Base-by-base conservation (phyloP, 345 rosid genomes). In the Bretschneidera sinensis region DNA sequence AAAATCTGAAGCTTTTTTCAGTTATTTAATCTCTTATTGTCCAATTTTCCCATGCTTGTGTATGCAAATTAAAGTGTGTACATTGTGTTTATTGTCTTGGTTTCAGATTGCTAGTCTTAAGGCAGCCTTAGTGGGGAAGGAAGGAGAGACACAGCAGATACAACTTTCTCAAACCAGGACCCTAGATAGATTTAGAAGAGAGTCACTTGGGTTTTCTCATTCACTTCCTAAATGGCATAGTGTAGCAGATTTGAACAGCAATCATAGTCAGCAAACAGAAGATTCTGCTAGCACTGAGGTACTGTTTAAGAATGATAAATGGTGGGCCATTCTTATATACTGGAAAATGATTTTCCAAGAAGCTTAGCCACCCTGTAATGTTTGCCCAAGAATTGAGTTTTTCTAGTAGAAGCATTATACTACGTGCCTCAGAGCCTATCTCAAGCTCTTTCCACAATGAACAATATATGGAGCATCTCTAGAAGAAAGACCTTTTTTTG, bases 41-140 rank as follows among this genome's bases (percentile, higher is more conserved):
- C 4, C n/a, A 24, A n/a, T 33, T 49, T 28, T 20, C 15, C 24
- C 24, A 45, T n/a, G n/a, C n/a, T n/a, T n/a, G n/a, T n/a, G n/a
- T n/a, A n/a, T n/a, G n/a, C n/a, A n/a, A n/a, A n/a, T n/a, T n/a
- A n/a, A n/a, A n/a, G n/a, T n/a, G n/a, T n/a, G n/a, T n/a, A n/a
- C n/a, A n/a, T n/a, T n/a, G n/a, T 34, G 5, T 43, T 17, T 31
- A 14, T 52, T 43, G 19, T 21, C 45, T 39, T 39, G 21, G 31
- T 63, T 76, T 21, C 76, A 92, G 98, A 83, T 89, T 60, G 84
- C 87, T 52, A 77, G 69, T 68, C 87, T 87, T 54, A 89, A 85
- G 77, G 73, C 82, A 61, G 91, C 96, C 63, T 69, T 83, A 61
- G 86, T 79, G 34, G 82, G 75, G 72, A 86, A 80, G 76, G 95